These are phyloP conservation scores for Gracilaria vermiculophylla DNA, from an alignment of 23 red algal genomes.

Conservation along the genomic window DNA sequence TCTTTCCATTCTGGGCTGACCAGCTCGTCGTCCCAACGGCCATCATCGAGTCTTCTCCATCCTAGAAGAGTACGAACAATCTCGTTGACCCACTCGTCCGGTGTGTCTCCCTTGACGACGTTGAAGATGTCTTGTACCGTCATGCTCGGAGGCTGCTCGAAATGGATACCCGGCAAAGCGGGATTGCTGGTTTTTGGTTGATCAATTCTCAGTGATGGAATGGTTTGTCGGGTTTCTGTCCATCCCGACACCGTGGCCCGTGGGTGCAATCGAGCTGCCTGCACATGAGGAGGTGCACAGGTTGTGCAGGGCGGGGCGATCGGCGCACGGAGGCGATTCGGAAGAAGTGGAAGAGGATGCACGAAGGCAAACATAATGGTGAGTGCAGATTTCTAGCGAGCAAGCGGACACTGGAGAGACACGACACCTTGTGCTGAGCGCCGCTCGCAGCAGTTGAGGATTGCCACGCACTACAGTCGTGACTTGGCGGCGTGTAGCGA, in stretches of 20 bases:
- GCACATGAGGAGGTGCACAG: neutral
- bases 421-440: too few species aligned
- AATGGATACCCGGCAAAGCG: constrained; percentile 24
- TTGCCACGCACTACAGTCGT: too few species aligned
- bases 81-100: constrained; percentile 79
- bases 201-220: neutral
- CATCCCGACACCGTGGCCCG: neutral
- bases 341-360: neutral
- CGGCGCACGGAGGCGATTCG: neutral
- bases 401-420: too few species aligned
- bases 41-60: constrained; percentile 24
- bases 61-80: constrained; percentile 76
- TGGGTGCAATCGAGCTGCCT: neutral
- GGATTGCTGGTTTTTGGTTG: neutral
- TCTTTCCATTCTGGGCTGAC: constrained; percentile 41
- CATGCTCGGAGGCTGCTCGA: constrained; percentile 31
- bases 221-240: neutral
- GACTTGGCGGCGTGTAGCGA: too few species aligned
- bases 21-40: neutral
- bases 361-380: neutral
- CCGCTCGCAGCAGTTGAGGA: too few species aligned
- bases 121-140: constrained; percentile 34
- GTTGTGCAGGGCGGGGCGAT: too few species aligned
- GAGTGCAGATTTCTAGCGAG: too few species aligned
- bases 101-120: constrained; percentile 41